Evolutionary conservation across 1,139 yeast species (phyloP).

Genomic region (Blastobotrys serpentis): DNA sequence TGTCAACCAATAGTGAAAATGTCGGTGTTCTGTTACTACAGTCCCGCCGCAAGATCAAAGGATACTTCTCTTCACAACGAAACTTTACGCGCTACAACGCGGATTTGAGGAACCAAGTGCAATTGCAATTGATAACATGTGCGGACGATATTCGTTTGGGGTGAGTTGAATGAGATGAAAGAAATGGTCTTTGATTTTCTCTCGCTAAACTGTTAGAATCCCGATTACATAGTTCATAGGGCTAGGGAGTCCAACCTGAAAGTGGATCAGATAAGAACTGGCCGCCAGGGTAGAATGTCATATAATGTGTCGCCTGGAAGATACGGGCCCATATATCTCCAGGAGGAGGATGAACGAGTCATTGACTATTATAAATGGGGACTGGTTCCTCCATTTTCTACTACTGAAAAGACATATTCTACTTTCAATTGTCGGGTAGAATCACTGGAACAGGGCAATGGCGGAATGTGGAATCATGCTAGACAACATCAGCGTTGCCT

Average conservation of each 20-base stretch:
- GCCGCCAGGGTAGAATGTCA: slow-evolving; percentile 27
- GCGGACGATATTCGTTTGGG: slow-evolving; percentile 21
- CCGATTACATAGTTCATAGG: slow-evolving; percentile 12
- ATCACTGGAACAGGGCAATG: slow-evolving; percentile 27
- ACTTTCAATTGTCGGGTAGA: slow-evolving; percentile 40
- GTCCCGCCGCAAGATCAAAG: neutral
- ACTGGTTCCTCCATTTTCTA: slow-evolving; percentile 53
- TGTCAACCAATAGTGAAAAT: no score
- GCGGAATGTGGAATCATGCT: slow-evolving; percentile 35
- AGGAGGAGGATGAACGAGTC: slow-evolving; percentile 15
- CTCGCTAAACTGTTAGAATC: no score
- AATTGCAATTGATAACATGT: no score
- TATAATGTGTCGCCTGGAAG: slow-evolving; percentile 55
- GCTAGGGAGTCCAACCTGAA: slow-evolving; percentile 25
- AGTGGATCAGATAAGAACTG: slow-evolving; percentile 29
- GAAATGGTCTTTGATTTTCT: no score
- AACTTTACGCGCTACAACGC: neutral
- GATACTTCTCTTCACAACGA: no score
- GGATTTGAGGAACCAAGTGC: no score
- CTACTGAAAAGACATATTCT: slow-evolving; percentile 35
- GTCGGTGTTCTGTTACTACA: neutral
- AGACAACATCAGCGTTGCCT: slow-evolving; percentile 52
- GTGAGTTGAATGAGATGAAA: slow-evolving; percentile 2
- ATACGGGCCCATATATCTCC: slow-evolving; percentile 46
- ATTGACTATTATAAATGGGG: slow-evolving; percentile 58